These are phyloP conservation scores for Musa itinerans DNA, from an alignment of 176 grass and related monocot genomes.

Conservation along the genomic window DNA sequence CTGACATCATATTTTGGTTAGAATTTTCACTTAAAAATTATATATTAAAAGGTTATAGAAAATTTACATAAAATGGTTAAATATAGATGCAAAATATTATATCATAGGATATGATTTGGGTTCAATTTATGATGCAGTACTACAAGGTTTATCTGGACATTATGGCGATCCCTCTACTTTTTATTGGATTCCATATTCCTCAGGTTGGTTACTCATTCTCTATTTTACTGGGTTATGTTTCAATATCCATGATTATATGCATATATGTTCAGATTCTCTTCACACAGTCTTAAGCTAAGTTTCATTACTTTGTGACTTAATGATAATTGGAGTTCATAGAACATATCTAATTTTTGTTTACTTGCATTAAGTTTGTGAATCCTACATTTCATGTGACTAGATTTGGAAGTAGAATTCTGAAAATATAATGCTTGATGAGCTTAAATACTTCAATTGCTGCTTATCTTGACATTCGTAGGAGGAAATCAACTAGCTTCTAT, in stretches of 20 bases:
- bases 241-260: neutral
- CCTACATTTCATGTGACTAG: no score
- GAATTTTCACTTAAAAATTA: neutral
- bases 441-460: neutral
- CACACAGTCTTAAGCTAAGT: neutral
- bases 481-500: neutral
- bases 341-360: no score
- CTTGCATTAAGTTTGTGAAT: no score
- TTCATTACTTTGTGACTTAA: neutral
- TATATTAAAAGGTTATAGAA: neutral
- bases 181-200: constrained; percentile 57
- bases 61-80: neutral
- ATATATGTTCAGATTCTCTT: neutral
- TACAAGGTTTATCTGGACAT: constrained; percentile 83
- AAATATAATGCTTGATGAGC: neutral
- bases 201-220: constrained; percentile 50
- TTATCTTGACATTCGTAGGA: neutral
- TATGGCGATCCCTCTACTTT: constrained; percentile 63
- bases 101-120: neutral
- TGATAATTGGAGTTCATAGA: neutral
- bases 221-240: constrained; percentile 1
- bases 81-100: neutral
- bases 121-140: constrained; percentile 42
- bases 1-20: neutral
- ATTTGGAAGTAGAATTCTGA: neutral